Conservation (phyloP, 106 monocot genomes). For the Agapanthus africanus region DNA sequence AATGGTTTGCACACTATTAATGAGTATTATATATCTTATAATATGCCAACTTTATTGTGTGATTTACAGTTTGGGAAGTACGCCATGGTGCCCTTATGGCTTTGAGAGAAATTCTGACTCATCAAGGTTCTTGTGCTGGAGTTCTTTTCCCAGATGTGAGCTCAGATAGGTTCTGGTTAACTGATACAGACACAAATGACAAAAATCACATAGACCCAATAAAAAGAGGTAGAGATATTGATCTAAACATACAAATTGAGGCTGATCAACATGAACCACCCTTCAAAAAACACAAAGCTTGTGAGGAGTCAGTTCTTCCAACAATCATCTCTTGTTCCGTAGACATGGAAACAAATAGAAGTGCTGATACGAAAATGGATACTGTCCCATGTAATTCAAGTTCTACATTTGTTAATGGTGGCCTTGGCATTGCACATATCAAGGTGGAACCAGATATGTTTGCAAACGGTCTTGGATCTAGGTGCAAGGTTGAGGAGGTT, state of each 20-base stretch:
- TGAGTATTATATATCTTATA: slow-evolving; percentile 8
- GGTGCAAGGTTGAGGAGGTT: slow-evolving; percentile 20
- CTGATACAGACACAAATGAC: slow-evolving; percentile 26
- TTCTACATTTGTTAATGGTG: slow-evolving; percentile 10
- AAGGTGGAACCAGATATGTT: slow-evolving; percentile 43
- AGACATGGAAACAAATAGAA: slow-evolving; percentile 11
- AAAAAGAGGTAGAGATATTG: slow-evolving; percentile 51
- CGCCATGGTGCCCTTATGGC: slow-evolving; percentile 95
- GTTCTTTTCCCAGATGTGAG: slow-evolving; percentile 55
- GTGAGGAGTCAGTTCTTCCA: neutral
- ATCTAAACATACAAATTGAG: slow-evolving; percentile 56
- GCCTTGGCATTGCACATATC: slow-evolving; percentile 20
- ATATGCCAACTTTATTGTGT: neutral
- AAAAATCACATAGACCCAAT: slow-evolving; percentile 14
- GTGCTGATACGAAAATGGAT: slow-evolving; percentile 10
- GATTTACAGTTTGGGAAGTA: slow-evolving; percentile 85
- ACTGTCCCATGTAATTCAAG: neutral
- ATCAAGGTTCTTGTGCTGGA: slow-evolving; percentile 87
- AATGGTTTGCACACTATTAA: neutral
- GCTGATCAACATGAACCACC: slow-evolving; percentile 45
- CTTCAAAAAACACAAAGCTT: slow-evolving; percentile 44
- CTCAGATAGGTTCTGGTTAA: slow-evolving; percentile 34
- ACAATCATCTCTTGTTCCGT: neutral
- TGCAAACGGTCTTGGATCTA: slow-evolving; percentile 12
- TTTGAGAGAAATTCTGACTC: slow-evolving; percentile 82